Evolutionary conservation across 1,139 yeast species (phyloP), one percentile per base, ranked within the genome.

Genomic region (Petasospora fabianii): DNA sequence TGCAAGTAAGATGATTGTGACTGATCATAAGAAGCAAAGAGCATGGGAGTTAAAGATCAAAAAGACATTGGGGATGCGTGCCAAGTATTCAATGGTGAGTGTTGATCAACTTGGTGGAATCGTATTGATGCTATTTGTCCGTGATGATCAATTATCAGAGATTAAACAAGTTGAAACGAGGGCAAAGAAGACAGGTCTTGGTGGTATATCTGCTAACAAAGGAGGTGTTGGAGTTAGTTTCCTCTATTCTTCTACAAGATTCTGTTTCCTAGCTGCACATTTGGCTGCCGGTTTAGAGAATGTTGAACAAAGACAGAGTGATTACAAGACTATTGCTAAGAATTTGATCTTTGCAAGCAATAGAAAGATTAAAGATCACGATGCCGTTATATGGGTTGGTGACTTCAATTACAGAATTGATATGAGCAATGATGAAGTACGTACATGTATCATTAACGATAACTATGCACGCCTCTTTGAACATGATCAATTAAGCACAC

Each of bases 31-130:
- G 24, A 80, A 84, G 40, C 74, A 84, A 45, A 61, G 69, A 24
- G 77, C 74, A 49, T 94, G 99, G 99, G 97, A 88, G 49, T 68
- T 68, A 36, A 78, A 76, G 43, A 73, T 92, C 20, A 66, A 75
- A 35, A 62, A 64, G 16, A 69, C 81, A 12, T 64, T 94, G 39
- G 80, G 84, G 47, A 51, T 62, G 6, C 34, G 48, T 3, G 73
- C 67, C 21, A 75, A 74, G 43, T 88, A 83, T 56, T 78, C 78
- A 5, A 68, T 85, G 16, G 65, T 87, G 29, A 81, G 97, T 72
- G 80, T 86, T 34, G 95, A 88, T 32, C 97, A 92, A 62, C 68
- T 94, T 18, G 98, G 97, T 5, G 97, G 98, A 2, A 77, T 95
- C n/a, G 80, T 94, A 1, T 60, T 86, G 42, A 65, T 90, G 58